Percentiles rank a stretch among this genome's conserved stretches.
Conservation (phyloP, 2,329 filamentous ascomycete genomes). For the Akanthomyces lecanii region DNA sequence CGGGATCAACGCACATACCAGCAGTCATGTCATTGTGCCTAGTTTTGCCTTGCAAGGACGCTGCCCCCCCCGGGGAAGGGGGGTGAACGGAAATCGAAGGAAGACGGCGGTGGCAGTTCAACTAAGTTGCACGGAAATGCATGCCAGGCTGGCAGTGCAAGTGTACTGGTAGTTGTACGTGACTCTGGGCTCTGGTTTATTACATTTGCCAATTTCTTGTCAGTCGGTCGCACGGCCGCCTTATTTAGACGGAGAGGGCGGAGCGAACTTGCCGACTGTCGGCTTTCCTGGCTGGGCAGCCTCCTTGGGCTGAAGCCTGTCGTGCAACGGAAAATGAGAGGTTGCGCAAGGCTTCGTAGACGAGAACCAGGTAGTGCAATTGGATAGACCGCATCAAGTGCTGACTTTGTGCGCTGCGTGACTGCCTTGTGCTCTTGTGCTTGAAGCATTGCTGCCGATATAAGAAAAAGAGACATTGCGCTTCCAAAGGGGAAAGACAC, state of each 20-base stretch:
- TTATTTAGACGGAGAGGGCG: background rate
- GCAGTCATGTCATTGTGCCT: background rate
- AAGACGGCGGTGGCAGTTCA: background rate
- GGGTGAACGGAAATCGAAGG: background rate
- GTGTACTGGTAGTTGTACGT: too few species aligned
- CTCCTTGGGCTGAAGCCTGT: background rate
- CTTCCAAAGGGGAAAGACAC: too few species aligned
- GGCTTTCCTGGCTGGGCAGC: background rate
- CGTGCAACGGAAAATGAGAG: too few species aligned
- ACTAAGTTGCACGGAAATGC: background rate
- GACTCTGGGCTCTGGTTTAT: background rate
- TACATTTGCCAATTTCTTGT: background rate
- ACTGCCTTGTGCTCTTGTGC: background rate
- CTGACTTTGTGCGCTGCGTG: too few species aligned
- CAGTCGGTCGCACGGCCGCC: background rate
- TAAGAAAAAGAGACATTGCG: background rate
- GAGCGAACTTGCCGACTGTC: background rate
- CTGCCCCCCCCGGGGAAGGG: background rate
- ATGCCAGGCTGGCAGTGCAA: background rate
- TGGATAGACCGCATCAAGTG: too few species aligned
- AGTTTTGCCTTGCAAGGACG: background rate
- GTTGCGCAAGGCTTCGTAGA: too few species aligned
- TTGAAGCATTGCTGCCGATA: background rate
- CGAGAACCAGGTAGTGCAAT: too few species aligned
- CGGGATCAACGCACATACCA: background rate